These are phyloP conservation scores for Capsicum baccatum DNA, from an alignment of 257 asterid genomes.

Conservation along the genomic window DNA sequence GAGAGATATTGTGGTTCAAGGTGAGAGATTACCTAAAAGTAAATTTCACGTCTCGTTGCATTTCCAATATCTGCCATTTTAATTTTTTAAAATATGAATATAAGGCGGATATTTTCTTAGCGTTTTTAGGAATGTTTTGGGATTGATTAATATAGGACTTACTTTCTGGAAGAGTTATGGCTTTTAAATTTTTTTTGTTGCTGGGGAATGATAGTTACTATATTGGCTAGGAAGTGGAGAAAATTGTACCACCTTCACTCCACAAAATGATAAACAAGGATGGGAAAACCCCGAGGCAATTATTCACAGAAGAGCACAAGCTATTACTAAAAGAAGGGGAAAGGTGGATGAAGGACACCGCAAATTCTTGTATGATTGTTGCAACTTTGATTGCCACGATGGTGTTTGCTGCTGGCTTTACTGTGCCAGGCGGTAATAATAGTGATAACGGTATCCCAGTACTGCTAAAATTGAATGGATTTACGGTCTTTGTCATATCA, in stretches of 20 bases:
- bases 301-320: conserved; percentile 41
- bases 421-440: conserved; percentile 43
- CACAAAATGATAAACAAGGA: conserved; percentile 21
- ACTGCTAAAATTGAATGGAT: conserved; percentile 19
- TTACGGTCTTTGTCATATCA: conserved; percentile 36
- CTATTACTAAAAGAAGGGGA: conserved; percentile 40
- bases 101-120: not conserved
- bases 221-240: not conserved
- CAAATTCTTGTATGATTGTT: conserved; percentile 46
- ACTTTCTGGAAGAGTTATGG: not conserved
- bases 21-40: conserved; percentile 23
- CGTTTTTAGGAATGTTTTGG: not conserved
- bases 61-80: not conserved
- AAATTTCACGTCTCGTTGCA: not conserved
- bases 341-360: conserved; percentile 48
- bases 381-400: conserved; percentile 47
- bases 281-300: conserved; percentile 27
- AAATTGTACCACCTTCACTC: conserved; percentile 30
- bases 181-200: not conserved
- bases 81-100: not conserved
- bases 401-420: conserved; percentile 45
- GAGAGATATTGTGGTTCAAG: conserved; percentile 49
- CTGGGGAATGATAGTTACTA: not conserved
- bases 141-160: too few relatives aligned
- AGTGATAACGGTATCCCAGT: conserved; percentile 34